Evolutionary conservation across 805 yeast species (phyloP).

Genomic region (Maudiozyma barnettii): DNA sequence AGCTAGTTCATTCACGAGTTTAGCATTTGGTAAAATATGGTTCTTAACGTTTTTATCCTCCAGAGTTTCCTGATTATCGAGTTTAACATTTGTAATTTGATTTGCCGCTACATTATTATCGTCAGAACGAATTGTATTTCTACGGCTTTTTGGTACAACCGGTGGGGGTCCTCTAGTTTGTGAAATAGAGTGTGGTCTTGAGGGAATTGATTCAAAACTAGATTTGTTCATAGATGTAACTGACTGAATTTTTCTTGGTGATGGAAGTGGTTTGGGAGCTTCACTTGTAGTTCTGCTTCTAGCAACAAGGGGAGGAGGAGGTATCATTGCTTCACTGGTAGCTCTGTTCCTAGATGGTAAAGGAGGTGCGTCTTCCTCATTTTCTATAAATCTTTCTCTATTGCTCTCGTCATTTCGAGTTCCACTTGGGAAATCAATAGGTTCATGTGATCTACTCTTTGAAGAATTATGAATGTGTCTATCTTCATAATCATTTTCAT

Average conservation of each 20-base stretch:
- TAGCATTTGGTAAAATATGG: neutral
- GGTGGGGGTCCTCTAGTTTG: slow-evolving; percentile 2
- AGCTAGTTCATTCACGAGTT: neutral
- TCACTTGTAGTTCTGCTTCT: neutral
- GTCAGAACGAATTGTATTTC: neutral
- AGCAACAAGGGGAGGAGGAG: neutral
- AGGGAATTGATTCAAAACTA: slow-evolving; percentile 1
- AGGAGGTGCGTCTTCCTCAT: slow-evolving; percentile 8
- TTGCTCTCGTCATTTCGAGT: neutral
- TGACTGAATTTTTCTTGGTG: neutral
- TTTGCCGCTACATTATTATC: neutral
- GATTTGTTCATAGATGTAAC: slow-evolving; percentile 16
- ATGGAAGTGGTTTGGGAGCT: neutral
- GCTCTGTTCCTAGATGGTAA: slow-evolving; percentile 2
- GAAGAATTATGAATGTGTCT: neutral
- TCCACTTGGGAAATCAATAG: neutral
- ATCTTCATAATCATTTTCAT: neutral
- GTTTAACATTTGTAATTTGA: no score
- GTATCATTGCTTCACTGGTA: neutral
- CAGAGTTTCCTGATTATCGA: no score
- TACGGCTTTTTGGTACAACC: neutral
- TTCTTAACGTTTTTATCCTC: neutral
- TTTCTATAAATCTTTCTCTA: neutral
- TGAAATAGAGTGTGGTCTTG: slow-evolving; percentile 2
- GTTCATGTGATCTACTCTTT: neutral